Evolutionary conservation across 306 rosid species (phyloP), one percentile per base, ranked within the genome.

Genomic region (Abrus precatorius): DNA sequence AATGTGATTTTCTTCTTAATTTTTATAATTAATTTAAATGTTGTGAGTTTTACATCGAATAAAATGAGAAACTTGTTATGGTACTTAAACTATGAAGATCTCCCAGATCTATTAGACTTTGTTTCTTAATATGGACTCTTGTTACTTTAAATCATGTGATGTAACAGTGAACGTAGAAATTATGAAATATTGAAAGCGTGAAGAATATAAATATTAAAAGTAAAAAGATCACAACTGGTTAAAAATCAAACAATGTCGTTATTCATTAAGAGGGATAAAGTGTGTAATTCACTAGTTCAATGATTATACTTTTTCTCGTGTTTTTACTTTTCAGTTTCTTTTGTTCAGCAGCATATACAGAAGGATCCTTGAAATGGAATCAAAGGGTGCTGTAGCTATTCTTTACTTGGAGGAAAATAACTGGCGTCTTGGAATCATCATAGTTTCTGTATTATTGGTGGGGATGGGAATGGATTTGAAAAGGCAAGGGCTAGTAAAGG

Each of bases 371-470:
- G 80, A 9, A 76, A 69, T 79, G 83, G 75, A 82, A 82, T 78
- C 85, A 83, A 79, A 77, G 84, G 86, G 72, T 65, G 80, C 60
- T 82, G 41, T 71, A 72, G 57, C 57, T 36, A 74, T 72, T 82
- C 74, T 80, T 71, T 55, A 62, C 79, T 71, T 65, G 70, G 82
- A 78, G 60, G 56, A 49, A 72, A 85, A 82, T 70, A 72, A 70
- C 6, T 69, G 74, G 56, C 6, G 81, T 85, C 80, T 80, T 85
- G 85, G 83, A 75, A 86, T 86, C 80, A 87, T 86, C 68, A 83
- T 87, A 67, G 82, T 49, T 81, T 27, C 77, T 88, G 82, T 81
- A 84, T 86, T 92, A 89, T 86, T 86, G 86, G 87, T 77, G 88
- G 87, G 85, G 72, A 63, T 80, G 68, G 77, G 74, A 85, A 68